Evolutionary conservation across 352 stramenopile genomes (phyloP), one percentile per base, ranked within the genome.

Genomic region (Phytophthora cactorum): DNA sequence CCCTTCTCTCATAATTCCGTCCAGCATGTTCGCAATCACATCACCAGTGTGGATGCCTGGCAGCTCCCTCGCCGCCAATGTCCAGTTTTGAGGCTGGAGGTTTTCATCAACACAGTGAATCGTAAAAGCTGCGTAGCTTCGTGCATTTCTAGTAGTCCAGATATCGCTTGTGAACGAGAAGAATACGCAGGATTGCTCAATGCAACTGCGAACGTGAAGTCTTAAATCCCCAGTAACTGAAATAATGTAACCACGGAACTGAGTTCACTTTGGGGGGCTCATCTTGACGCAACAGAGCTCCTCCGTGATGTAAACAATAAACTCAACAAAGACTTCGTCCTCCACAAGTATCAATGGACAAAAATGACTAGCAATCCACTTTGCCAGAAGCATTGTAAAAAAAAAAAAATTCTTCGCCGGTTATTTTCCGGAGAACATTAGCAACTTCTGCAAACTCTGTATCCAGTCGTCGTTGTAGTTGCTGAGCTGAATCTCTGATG

Each of bases 161-260:
- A 70, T 66, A 15, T 70, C 50, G 4, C 11, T 17, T 4, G 63
- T 70, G 6, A 60, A 12, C 14, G 54, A 70, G 38, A 44, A 60
- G 22, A 43, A 70, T 1, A 27, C 17, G 39, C 63, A 70, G 1
- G 10, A 53, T 6, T 17, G 3, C 1, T 29, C 9, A 31, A 66
- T 66, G 2, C 29, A 34, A 7, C 29, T 34, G 29, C 29, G 29
- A 8, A 34, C 29, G 17, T 22, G 17, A 22, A 22, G 17, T 22
- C 17, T 22, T 22, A 22, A 22, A 22, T 22, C 5, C 12, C 34
- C 34, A 12, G 34, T 9, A 39, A 39, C 7, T 14, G 9, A 14
- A 12, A 39, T 12, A 12, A 39, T 39, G 8, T 12, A 39, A 12
- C 8, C 34, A 14, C 34, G 8, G 3, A 39, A 12, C 9, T 39